A percentile compares a stretch with the other conserved stretches of the same genome.
Conservation (phyloP, 1,284 basidiomycete genomes). For the Heliocybe sulcata region DNA sequence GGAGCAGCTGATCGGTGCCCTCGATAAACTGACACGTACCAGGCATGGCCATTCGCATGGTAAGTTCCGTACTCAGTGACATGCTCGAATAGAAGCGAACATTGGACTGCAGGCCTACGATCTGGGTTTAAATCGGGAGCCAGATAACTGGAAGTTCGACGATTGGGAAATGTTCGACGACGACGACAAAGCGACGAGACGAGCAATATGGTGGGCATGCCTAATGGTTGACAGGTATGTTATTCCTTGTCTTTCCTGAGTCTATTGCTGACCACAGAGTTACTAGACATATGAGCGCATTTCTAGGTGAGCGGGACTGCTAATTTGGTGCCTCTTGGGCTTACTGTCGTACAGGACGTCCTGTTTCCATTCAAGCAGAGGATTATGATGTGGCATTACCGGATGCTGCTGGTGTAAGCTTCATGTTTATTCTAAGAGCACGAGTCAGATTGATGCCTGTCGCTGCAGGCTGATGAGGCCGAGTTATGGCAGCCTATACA, state of each 20-base stretch:
- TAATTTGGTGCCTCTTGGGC: not conserved
- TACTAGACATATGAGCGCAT: constrained; percentile 54
- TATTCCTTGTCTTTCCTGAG: not conserved
- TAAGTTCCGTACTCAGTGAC: constrained; percentile 19
- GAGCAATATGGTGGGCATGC: constrained; percentile 82
- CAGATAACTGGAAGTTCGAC: constrained; percentile 68
- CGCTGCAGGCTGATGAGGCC: not conserved
- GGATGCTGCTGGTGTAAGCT: constrained; percentile 23
- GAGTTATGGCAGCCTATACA: not conserved
- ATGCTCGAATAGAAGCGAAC: too few species aligned
- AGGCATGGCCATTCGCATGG: constrained; percentile 71
- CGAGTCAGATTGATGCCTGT: not conserved
- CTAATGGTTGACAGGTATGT: constrained; percentile 66
- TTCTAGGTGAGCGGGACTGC: constrained; percentile 44
- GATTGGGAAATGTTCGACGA: constrained; percentile 56
- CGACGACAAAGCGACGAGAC: constrained; percentile 68
- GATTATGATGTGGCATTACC: constrained; percentile 72
- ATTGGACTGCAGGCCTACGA: constrained; percentile 59
- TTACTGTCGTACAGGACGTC: constrained; percentile 39
- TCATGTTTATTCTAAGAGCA: not conserved
- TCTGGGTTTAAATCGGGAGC: constrained; percentile 75
- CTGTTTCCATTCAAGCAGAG: constrained; percentile 62
- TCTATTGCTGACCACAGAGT: not conserved
- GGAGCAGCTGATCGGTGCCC: not conserved
- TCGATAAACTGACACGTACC: constrained; percentile 12